Base-by-base conservation (phyloP, 371 early-diverging fungal genomes). In the Gilbertella persicaria region DNA sequence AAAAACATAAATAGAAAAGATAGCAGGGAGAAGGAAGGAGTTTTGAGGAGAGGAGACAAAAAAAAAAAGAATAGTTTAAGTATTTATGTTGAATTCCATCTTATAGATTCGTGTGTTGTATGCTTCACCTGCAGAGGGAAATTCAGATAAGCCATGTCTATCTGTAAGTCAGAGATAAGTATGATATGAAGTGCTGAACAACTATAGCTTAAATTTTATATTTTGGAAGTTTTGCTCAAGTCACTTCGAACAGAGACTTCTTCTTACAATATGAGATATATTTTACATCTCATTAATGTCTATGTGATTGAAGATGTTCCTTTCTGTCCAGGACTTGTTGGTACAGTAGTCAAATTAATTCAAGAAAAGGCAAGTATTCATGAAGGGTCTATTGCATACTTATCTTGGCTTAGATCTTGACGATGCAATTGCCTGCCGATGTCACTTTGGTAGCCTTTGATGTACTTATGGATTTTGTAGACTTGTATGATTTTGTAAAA, bases 281-380 rank as follows among this genome's bases (percentile, higher is more conserved):
- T 87, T 14, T 68, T 91, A 5, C 86, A 89, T 60, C 59, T 91
- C 8, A 80, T 90, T 41, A 77, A 83, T 38, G 85, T 85, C n/a
- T 91, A 88, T 60, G 86, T 84, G 0, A 75, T 82, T 29, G 89
- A 92, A 54, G 91, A 92, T 66, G 88, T 84, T 5, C 78, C 83
- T 0, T 87, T 86, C 41, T 87, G 89, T 49, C 89, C 89, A 7
- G 87, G 89, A 2, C 63, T 88, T 14, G 85, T 86, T 17, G 83
- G 83, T 12, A 78, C 86, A 0, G 86, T 90, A 5, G 83, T 90
- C 24, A 83, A 84, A 45, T 63, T 80, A 4, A 88, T 91, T 28
- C 87, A 86, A 60, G 91, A 89, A 40, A 91, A 87, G 86, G 85
- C 89, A 66, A 47, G 13, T 36, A 33, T 12, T 3, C 17, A 82